Conservation (phyloP, 345 rosid genomes). For the Hypericum perforatum region DNA sequence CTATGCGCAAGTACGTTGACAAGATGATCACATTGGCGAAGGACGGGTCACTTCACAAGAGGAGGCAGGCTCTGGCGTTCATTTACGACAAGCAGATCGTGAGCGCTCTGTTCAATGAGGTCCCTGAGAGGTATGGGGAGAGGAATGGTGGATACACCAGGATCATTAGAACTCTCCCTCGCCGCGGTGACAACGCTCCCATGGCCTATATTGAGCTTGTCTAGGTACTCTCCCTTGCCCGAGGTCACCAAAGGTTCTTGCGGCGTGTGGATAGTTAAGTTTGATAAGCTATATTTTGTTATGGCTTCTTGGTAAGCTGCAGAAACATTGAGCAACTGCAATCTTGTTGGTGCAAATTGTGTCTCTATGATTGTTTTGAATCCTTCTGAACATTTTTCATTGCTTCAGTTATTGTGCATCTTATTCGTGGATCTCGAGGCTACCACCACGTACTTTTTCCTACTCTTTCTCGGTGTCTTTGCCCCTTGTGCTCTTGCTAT, state of each 20-base stretch:
- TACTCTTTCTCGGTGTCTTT: no score
- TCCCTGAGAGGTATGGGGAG: conserved; percentile 74
- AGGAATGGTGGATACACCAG: conserved; percentile 93
- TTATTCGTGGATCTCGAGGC: no score
- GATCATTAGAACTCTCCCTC: conserved; percentile 81
- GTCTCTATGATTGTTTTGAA: no score
- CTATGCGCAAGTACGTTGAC: conserved; percentile 75
- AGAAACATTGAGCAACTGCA: no score
- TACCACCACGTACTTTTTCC: no score
- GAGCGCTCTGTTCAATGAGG: conserved; percentile 80
- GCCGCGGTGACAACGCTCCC: conserved; percentile 97
- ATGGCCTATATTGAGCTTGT: conserved; percentile 97
- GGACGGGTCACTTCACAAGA: conserved; percentile 78
- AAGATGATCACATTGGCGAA: conserved; percentile 90
- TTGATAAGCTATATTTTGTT: no score
- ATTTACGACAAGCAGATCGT: conserved; percentile 92
- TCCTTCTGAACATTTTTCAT: no score
- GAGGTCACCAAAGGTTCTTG: neutral
- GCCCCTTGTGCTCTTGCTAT: no score
- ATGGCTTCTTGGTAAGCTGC: no score
- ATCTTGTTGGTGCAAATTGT: no score
- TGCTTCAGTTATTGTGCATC: no score
- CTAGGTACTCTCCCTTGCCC: conserved; percentile 19
- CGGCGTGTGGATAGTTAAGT: no score
- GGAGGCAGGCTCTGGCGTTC: conserved; percentile 81